Evolutionary conservation across 768 basidiomycete species (phyloP).

Genomic region (Mycena belliarum): DNA sequence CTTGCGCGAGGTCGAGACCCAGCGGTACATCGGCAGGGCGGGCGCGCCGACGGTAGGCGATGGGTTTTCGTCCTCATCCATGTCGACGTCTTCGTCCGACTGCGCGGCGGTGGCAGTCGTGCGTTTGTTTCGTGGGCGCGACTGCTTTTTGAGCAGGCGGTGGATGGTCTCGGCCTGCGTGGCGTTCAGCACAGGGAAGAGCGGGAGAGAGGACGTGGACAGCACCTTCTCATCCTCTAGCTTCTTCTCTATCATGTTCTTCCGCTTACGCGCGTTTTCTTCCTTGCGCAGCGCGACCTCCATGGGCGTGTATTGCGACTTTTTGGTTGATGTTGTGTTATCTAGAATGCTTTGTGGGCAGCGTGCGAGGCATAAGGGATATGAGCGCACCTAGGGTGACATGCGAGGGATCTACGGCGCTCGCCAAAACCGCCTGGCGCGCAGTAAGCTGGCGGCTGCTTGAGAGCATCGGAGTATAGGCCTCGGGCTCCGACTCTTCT

Average conservation of each 20-base stretch:
- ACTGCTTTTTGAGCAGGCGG: slow-evolving; percentile 62
- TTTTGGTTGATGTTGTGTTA: slow-evolving; percentile 30
- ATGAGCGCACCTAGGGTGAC: slow-evolving; percentile 43
- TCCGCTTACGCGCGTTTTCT: slow-evolving; percentile 60
- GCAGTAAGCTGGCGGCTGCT: slow-evolving; percentile 32
- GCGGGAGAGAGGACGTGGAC: background rate
- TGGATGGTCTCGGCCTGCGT: slow-evolving; percentile 61
- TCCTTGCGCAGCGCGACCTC: slow-evolving; percentile 58
- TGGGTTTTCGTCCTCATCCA: slow-evolving; percentile 36
- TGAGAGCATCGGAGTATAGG: slow-evolving; percentile 16
- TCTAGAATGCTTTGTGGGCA: background rate
- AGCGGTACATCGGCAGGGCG: slow-evolving; percentile 47
- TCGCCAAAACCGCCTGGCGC: slow-evolving; percentile 50
- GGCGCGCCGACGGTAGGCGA: slow-evolving; percentile 15
- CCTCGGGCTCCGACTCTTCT: slow-evolving; percentile 27
- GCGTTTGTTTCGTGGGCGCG: slow-evolving; percentile 45
- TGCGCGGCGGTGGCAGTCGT: slow-evolving; percentile 37
- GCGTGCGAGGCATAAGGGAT: background rate
- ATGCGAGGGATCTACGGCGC: slow-evolving; percentile 45
- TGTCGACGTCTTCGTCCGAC: slow-evolving; percentile 28
- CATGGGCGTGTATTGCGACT: slow-evolving; percentile 50
- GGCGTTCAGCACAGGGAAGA: background rate
- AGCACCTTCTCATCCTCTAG: slow-evolving; percentile 59
- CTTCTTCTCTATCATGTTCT: slow-evolving; percentile 58
- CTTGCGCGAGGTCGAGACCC: slow-evolving; percentile 45